Evolutionary conservation across 768 basidiomycete genomes (phyloP).

Genomic region (Russula olivacea): DNA sequence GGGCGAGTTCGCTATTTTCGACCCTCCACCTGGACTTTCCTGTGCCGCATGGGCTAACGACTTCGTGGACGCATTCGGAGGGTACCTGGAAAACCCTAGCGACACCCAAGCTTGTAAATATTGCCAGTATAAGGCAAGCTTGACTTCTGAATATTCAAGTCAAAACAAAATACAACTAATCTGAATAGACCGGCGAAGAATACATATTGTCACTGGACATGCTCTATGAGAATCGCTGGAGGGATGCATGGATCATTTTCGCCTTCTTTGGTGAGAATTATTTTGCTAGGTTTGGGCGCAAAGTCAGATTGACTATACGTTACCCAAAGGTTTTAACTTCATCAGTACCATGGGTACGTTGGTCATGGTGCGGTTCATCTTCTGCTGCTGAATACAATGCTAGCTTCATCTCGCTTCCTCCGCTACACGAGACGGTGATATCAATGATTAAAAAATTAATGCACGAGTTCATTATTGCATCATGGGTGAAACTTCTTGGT

Average conservation of each 20-base stretch:
- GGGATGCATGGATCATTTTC: slow-evolving; percentile 62
- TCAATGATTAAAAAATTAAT: neutral
- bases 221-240: slow-evolving; percentile 52
- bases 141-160: neutral
- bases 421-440: slow-evolving; percentile 60
- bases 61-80: slow-evolving; percentile 57
- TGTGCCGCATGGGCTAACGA: slow-evolving; percentile 62
- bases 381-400: slow-evolving; percentile 3
- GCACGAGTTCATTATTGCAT: neutral
- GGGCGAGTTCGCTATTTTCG: slow-evolving; percentile 65
- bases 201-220: slow-evolving; percentile 66
- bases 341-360: slow-evolving; percentile 47
- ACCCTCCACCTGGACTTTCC: slow-evolving; percentile 67
- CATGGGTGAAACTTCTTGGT: neutral
- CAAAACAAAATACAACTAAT: neutral
- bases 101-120: slow-evolving; percentile 61
- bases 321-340: slow-evolving; percentile 58
- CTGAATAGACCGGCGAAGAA: slow-evolving; percentile 51
- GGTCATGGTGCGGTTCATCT: neutral
- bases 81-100: slow-evolving; percentile 64
- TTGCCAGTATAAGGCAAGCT: slow-evolving; percentile 57
- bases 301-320: neutral
- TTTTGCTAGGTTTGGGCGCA: neutral
- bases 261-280: slow-evolving; percentile 47
- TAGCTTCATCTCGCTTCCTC: slow-evolving; percentile 60